Conservation (phyloP, 306 rosid genomes). For the Cyclanthera cordifolia region DNA sequence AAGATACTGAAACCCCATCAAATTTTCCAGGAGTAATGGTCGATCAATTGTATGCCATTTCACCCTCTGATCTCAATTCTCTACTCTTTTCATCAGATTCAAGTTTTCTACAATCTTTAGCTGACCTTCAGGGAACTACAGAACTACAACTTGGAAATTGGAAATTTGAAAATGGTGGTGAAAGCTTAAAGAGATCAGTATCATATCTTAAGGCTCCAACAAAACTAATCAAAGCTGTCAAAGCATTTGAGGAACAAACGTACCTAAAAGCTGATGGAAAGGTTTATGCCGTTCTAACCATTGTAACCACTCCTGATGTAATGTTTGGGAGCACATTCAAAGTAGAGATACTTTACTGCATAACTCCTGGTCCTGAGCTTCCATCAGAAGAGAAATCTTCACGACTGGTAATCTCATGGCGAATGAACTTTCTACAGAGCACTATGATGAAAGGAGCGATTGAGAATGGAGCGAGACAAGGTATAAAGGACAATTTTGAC, state of each 20-base stretch:
- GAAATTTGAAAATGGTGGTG: slow-evolving; percentile 51
- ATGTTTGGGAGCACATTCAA: slow-evolving; percentile 73
- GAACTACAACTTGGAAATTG: slow-evolving; percentile 52
- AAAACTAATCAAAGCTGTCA: slow-evolving; percentile 61
- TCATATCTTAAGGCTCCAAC: slow-evolving; percentile 64
- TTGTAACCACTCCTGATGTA: slow-evolving; percentile 75
- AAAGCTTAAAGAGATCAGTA: slow-evolving; percentile 45
- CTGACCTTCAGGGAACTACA: slow-evolving; percentile 60
- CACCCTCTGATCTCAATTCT: slow-evolving; percentile 55
- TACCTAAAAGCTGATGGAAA: slow-evolving; percentile 78
- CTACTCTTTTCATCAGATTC: slow-evolving; percentile 55
- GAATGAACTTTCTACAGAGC: slow-evolving; percentile 73
- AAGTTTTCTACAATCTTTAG: slow-evolving; percentile 38
- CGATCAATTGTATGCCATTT: slow-evolving; percentile 55
- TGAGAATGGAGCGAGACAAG: slow-evolving; percentile 84
- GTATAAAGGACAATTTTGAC: slow-evolving; percentile 75
- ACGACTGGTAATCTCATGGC: slow-evolving; percentile 77
- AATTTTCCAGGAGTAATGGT: slow-evolving; percentile 74
- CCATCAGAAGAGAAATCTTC: slow-evolving; percentile 63
- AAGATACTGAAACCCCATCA: slow-evolving; percentile 51
- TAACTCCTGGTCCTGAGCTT: slow-evolving; percentile 81
- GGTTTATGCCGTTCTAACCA: slow-evolving; percentile 49
- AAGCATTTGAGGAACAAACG: slow-evolving; percentile 69
- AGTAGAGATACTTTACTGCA: slow-evolving; percentile 60
- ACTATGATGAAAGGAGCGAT: slow-evolving; percentile 98